These are phyloP conservation scores for Pythium guiyangense DNA, from an alignment of 352 stramenopile genomes.

Conservation along the genomic window DNA sequence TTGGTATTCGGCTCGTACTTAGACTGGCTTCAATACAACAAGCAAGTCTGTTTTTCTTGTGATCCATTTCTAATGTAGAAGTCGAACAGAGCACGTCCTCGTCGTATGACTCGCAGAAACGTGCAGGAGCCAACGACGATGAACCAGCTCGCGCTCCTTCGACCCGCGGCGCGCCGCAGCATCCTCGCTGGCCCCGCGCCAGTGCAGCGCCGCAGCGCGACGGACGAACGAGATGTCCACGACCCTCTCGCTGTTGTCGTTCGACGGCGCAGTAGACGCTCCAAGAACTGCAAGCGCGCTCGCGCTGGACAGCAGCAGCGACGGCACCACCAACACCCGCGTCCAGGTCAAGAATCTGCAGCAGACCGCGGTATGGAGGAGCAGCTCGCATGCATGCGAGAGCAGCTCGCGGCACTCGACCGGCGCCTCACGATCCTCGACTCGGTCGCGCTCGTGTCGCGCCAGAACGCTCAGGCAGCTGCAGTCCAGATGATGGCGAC, in stretches of 20 bases:
- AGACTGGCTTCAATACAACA: no score
- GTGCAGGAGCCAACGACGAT: neutral
- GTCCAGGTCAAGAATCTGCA: neutral
- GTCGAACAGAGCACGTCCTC: no score
- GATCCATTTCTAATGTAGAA: no score
- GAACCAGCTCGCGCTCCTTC: constrained; percentile 6
- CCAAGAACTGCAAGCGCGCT: constrained; percentile 20
- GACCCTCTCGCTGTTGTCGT: neutral
- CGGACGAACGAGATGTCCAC: neutral
- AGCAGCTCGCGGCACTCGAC: constrained; percentile 17
- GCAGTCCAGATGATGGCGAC: constrained; percentile 26
- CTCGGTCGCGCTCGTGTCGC: constrained; percentile 17
- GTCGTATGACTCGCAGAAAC: no score
- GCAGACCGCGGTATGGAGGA: constrained; percentile 5
- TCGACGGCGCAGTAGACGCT: constrained; percentile 1
- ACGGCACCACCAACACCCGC: constrained; percentile 4
- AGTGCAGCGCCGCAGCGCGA: neutral
- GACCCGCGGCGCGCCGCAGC: constrained; percentile 6
- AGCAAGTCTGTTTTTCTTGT: no score
- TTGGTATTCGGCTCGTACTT: no score
- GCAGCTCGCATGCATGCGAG: constrained; percentile 11
- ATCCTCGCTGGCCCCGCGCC: neutral
- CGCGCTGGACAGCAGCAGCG: constrained; percentile 7
- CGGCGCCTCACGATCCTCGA: constrained; percentile 17
- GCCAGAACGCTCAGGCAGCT: constrained; percentile 21